A percentile compares a stretch with the other conserved stretches of the same genome.
These are phyloP conservation scores for Pezicula rhizophila DNA, from an alignment of 2,329 filamentous ascomycete genomes.

Conservation along the genomic window DNA sequence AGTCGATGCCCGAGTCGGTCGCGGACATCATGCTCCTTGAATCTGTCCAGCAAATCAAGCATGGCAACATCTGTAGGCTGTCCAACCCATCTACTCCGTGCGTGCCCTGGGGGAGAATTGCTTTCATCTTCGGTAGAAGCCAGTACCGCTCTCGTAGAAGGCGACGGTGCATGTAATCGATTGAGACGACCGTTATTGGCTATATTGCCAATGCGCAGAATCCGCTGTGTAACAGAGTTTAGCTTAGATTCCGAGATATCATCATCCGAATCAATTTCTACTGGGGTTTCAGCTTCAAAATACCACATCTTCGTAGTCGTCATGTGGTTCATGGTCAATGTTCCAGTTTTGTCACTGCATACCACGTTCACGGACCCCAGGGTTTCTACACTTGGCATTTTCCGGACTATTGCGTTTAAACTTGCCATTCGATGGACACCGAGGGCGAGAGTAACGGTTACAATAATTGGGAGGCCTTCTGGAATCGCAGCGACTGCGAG, in stretches of 20 bases:
- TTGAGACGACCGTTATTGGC: conserved; percentile 89
- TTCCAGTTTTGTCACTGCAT: conserved; percentile 96
- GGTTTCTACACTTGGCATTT: conserved; percentile 94
- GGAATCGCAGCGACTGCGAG: conserved; percentile 94
- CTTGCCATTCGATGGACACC: conserved; percentile 96
- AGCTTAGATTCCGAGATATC: conserved; percentile 51
- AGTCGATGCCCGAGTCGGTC: conserved; percentile 77
- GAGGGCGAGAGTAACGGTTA: conserved; percentile 90
- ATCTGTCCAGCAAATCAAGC: conserved; percentile 83
- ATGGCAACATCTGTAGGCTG: conserved; percentile 98
- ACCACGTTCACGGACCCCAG: conserved; percentile 99
- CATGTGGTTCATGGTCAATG: conserved; percentile 97
- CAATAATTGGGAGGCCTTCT: conserved; percentile 94
- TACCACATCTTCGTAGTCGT: conserved; percentile 96
- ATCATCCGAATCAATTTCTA: conserved; percentile 44
- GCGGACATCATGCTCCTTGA: conserved; percentile 86
- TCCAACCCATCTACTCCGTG: conserved; percentile 86
- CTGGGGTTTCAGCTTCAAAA: conserved; percentile 58
- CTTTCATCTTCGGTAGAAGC: conserved; percentile 72
- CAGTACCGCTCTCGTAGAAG: conserved; percentile 71
- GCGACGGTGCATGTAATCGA: conserved; percentile 62
- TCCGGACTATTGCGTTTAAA: conserved; percentile 88
- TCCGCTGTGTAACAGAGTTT: conserved; percentile 69
- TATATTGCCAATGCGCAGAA: conserved; percentile 89
- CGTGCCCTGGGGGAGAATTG: conserved; percentile 48